These are phyloP conservation scores for Lizanozyma gosingica DNA, from an alignment of 1,139 yeast genomes.

Conservation along the genomic window DNA sequence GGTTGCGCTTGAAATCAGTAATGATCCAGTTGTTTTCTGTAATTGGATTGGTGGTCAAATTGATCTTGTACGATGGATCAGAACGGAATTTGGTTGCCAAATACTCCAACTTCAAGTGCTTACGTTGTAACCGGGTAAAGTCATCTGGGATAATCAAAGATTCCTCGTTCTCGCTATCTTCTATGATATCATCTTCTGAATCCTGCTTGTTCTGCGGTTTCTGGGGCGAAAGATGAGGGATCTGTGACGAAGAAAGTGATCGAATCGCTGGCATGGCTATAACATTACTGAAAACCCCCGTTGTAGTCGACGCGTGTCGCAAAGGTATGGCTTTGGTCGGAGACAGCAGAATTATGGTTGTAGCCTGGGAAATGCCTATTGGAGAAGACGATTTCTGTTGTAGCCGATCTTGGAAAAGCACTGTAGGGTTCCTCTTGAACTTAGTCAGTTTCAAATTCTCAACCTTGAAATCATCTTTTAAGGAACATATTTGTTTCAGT, in stretches of 20 bases:
- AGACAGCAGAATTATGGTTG: not conserved
- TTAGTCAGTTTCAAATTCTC: not conserved
- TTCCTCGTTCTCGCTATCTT: not conserved
- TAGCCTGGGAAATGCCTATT: not conserved
- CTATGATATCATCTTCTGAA: not conserved
- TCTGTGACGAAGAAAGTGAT: not conserved
- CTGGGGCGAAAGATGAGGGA: not conserved
- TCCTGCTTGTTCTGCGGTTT: not conserved
- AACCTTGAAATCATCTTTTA: no score
- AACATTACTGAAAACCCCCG: no score
- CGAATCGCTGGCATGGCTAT: not conserved
- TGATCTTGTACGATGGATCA: not conserved
- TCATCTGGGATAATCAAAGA: not conserved
- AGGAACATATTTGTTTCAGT: no score
- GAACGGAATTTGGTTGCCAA: not conserved
- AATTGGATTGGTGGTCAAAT: conserved; percentile 2
- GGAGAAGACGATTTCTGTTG: not conserved
- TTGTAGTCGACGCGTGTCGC: no score
- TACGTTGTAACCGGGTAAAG: not conserved
- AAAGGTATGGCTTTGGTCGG: no score
- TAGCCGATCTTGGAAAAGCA: no score
- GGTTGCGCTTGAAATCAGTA: not conserved
- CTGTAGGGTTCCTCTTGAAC: no score
- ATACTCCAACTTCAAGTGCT: not conserved
- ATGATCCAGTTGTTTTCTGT: conserved; percentile 1